These are phyloP conservation scores for Arthrocladium fulminans DNA, from an alignment of 2,329 filamentous ascomycete species.

Conservation along the genomic window DNA sequence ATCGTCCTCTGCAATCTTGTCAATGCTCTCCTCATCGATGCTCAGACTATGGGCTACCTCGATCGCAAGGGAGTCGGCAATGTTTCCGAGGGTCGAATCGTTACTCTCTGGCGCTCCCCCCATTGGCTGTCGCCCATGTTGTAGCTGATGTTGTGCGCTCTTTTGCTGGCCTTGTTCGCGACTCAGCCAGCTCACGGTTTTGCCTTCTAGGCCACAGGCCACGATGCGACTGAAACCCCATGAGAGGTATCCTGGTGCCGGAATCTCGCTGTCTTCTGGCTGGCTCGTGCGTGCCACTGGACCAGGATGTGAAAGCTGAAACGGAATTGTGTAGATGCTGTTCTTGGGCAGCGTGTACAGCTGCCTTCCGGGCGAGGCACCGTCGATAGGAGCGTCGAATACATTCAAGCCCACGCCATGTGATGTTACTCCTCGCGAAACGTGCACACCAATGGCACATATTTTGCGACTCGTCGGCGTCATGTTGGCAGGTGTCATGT, in stretches of 20 bases:
- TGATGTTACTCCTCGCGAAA: slow-evolving; percentile 71
- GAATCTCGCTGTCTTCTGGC: not conserved
- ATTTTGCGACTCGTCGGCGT: slow-evolving; percentile 56
- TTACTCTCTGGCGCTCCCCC: slow-evolving; percentile 15
- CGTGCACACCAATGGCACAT: slow-evolving; percentile 83
- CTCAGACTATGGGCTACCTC: slow-evolving; percentile 26
- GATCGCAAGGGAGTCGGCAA: slow-evolving; percentile 29
- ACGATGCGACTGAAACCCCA: slow-evolving; percentile 66
- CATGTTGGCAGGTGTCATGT: slow-evolving; percentile 11
- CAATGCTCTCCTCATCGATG: slow-evolving; percentile 9
- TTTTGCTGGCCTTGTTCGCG: slow-evolving; percentile 39
- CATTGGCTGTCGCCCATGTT: not conserved
- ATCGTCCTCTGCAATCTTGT: not conserved
- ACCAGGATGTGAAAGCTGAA: not conserved
- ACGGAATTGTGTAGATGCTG: not conserved
- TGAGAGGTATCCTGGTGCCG: slow-evolving; percentile 27
- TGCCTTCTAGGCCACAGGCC: slow-evolving; percentile 79
- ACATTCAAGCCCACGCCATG: slow-evolving; percentile 67
- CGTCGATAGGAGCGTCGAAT: slow-evolving; percentile 44
- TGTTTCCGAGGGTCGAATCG: slow-evolving; percentile 22
- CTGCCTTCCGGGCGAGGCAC: not conserved
- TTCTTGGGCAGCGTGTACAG: slow-evolving; percentile 2
- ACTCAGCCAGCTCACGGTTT: slow-evolving; percentile 65
- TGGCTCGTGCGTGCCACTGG: not conserved
- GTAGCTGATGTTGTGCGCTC: not conserved